Evolutionary conservation across 2,329 filamentous ascomycete genomes (phyloP).

Genomic region (Nothophaeocryptopus gaeumannii): DNA sequence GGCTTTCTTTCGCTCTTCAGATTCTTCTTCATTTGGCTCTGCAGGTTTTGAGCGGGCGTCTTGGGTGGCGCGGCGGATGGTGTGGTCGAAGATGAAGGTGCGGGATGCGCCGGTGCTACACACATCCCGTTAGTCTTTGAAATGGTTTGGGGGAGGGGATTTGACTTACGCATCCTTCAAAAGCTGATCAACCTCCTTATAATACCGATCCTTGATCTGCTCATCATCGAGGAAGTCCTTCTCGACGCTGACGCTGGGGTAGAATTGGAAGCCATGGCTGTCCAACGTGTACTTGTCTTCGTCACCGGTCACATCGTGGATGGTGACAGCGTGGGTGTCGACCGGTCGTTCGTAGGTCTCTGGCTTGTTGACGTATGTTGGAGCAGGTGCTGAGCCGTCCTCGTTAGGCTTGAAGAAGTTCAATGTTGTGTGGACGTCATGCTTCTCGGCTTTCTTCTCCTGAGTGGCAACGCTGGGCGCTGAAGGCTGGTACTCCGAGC

Average conservation of each 20-base stretch:
- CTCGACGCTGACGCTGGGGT: constrained; percentile 34
- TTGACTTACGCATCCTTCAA: constrained; percentile 37
- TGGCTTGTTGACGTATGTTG: constrained; percentile 24
- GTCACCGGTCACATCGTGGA: constrained; percentile 47
- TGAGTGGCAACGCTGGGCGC: constrained; percentile 6
- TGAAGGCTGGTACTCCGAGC: constrained; percentile 6
- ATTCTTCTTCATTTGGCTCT: constrained; percentile 17
- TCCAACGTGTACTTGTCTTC: constrained; percentile 35
- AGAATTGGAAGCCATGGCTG: constrained; percentile 37
- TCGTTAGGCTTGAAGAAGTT: constrained; percentile 27
- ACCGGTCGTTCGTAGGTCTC: constrained; percentile 35
- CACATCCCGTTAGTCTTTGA: constrained; percentile 32
- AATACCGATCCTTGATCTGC: constrained; percentile 39
- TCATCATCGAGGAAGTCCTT: constrained; percentile 40
- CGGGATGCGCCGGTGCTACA: constrained; percentile 52
- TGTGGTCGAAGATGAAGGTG: constrained; percentile 63
- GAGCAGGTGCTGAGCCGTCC: constrained; percentile 25
- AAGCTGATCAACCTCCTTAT: constrained; percentile 39
- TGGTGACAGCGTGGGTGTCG: constrained; percentile 29
- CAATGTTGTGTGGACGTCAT: constrained; percentile 21
- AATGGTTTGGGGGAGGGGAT: not conserved
- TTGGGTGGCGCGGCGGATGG: constrained; percentile 49
- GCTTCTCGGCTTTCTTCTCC: constrained; percentile 16
- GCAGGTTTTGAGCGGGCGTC: constrained; percentile 29
- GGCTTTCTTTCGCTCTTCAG: constrained; percentile 15